phyloP scores from a whole-genome alignment of 441 rosid genomes.

The Geranium incanum region DNA sequence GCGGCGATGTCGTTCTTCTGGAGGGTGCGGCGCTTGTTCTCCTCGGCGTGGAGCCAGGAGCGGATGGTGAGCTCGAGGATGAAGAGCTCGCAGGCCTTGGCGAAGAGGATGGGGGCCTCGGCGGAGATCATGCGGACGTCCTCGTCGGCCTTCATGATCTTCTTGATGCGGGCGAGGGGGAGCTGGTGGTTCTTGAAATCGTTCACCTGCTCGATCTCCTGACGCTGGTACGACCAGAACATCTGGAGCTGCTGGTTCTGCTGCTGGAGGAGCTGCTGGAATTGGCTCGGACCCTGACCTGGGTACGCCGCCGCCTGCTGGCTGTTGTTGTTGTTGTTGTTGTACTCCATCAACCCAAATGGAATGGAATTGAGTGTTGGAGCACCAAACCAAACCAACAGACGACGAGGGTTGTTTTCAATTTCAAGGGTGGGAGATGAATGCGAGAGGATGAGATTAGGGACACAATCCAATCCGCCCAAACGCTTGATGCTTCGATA shows the following conservation, averaged over 20 bases:
- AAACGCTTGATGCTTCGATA: too few relatives aligned
- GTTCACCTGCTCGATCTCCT: constrained; percentile 85
- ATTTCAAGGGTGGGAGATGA: too few relatives aligned
- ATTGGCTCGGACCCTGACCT: too few relatives aligned
- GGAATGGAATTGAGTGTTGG: too few relatives aligned
- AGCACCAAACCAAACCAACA: too few relatives aligned
- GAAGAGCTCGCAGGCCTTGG: constrained; percentile 97
- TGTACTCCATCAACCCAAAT: too few relatives aligned
- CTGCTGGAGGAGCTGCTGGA: constrained; percentile 79
- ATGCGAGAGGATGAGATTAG: too few relatives aligned
- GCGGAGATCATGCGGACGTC: constrained; percentile 99
- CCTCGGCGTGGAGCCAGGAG: constrained; percentile 98
- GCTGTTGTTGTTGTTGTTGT: too few relatives aligned
- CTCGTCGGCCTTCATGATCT: constrained; percentile 25
- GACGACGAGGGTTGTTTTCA: too few relatives aligned
- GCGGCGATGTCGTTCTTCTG: constrained; percentile 96
- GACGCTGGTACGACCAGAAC: constrained; percentile 87
- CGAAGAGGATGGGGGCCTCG: constrained; percentile 86
- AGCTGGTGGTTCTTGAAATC: constrained; percentile 15
- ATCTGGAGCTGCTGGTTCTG: constrained; percentile 88
- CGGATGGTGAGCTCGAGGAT: constrained; percentile 91
- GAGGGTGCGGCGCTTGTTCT: constrained; percentile 83
- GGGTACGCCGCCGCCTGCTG: too few relatives aligned
- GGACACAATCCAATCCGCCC: too few relatives aligned
- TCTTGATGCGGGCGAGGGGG: constrained; percentile 89